Evolutionary conservation across 2,329 filamentous ascomycete species (phyloP).

Genomic region (Cadophora gregata): DNA sequence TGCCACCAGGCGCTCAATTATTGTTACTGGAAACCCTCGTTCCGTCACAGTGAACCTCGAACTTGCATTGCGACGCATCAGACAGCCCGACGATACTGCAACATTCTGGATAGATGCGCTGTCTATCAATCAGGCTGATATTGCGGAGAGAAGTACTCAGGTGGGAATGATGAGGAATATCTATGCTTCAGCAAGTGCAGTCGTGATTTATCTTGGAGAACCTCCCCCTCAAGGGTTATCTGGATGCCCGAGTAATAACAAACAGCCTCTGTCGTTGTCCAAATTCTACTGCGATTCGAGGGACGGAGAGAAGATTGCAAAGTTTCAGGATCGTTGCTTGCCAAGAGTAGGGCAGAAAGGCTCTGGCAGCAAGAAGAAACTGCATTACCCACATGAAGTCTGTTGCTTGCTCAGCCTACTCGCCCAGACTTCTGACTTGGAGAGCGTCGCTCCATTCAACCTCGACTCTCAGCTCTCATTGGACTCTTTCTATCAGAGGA

Average conservation of each 20-base stretch:
- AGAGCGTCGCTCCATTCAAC: not conserved
- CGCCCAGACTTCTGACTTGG: not conserved
- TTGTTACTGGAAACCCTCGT: constrained; percentile 1
- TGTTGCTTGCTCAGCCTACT: constrained; percentile 10
- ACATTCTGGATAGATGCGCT: constrained; percentile 17
- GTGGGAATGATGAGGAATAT: constrained; percentile 27
- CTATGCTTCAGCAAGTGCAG: constrained; percentile 8
- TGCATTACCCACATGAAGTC: not conserved
- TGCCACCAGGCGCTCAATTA: constrained; percentile 9
- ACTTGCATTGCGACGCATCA: constrained; percentile 19
- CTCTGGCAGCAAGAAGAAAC: not conserved
- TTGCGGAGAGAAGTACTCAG: constrained; percentile 16
- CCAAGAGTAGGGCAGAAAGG: not conserved
- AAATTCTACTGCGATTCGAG: constrained; percentile 9
- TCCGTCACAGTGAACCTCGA: constrained; percentile 22
- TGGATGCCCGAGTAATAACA: not conserved
- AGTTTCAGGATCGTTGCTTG: not conserved
- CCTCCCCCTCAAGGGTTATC: not conserved
- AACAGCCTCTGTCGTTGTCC: not conserved
- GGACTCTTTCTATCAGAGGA: constrained; percentile 15
- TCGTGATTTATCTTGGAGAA: constrained; percentile 25
- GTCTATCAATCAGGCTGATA: constrained; percentile 26
- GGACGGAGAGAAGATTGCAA: not conserved
- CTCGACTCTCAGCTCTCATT: not conserved
- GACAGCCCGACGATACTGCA: not conserved